Evolutionary conservation across 192 early-diverging fungal genomes (phyloP).

Genomic region (Chytriomyces confervae): DNA sequence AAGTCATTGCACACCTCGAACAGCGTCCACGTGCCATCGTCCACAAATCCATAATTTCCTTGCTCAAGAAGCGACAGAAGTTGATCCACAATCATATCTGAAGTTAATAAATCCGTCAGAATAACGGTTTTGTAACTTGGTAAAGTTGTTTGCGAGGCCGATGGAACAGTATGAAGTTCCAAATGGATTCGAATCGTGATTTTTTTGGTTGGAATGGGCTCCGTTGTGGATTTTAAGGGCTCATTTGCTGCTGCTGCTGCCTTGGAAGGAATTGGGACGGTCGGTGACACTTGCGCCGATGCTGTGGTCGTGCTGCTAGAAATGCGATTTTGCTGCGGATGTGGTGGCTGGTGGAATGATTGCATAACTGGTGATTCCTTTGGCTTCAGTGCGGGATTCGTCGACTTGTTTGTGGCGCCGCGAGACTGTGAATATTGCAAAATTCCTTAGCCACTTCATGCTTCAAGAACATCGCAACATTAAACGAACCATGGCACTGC

Average conservation of each 20-base stretch:
- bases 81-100: conserved; percentile 74
- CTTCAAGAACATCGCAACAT: background rate
- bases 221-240: background rate
- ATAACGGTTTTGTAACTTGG: conserved; percentile 73
- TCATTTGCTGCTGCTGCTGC: background rate
- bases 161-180: conserved; percentile 55
- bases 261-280: background rate
- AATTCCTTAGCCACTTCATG: background rate
- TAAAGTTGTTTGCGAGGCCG: conserved; percentile 1
- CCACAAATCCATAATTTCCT: conserved; percentile 44
- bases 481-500: background rate
- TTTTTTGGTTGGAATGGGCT: conserved; percentile 29
- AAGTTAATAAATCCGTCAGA: conserved; percentile 74
- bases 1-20: conserved; percentile 91
- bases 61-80: conserved; percentile 58
- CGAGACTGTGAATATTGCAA: background rate
- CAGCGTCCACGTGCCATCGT: conserved; percentile 70
- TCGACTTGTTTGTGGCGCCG: background rate
- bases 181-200: conserved; percentile 90
- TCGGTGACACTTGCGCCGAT: background rate
- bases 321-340: background rate
- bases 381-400: background rate
- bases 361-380: background rate
- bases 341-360: background rate
- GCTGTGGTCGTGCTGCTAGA: background rate